A percentile compares a stretch with the other conserved stretches of the same genome.
These are phyloP conservation scores for Omphalotus olearius DNA, from an alignment of 1,284 basidiomycete species.

Conservation along the genomic window DNA sequence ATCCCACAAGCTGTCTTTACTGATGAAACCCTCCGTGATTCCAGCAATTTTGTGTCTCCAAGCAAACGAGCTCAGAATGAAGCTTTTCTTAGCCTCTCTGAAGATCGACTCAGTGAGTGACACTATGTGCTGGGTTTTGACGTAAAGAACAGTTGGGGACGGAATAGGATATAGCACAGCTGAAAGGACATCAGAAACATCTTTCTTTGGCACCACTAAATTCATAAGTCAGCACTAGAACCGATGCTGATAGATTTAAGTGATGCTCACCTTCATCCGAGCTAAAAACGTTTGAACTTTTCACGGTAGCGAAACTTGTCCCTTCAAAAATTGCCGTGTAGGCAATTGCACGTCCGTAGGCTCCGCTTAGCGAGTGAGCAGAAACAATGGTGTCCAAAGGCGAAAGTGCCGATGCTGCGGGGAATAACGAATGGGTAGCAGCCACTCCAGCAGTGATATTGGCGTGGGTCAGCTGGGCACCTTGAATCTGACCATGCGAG, in stretches of 20 bases:
- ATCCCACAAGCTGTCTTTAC: slow-evolving; percentile 77
- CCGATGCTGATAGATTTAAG: neutral
- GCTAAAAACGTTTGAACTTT: slow-evolving; percentile 49
- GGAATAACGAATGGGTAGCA: slow-evolving; percentile 61
- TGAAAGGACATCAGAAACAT: slow-evolving; percentile 45
- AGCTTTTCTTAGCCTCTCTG: slow-evolving; percentile 46
- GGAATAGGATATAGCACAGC: slow-evolving; percentile 50
- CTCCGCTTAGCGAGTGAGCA: slow-evolving; percentile 61
- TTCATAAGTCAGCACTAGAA: neutral
- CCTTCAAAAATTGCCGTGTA: slow-evolving; percentile 76
- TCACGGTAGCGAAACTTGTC: slow-evolving; percentile 61
- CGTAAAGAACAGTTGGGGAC: slow-evolving; percentile 62
- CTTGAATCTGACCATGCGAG: slow-evolving; percentile 48
- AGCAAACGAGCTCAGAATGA: slow-evolving; percentile 51
- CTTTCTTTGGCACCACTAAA: slow-evolving; percentile 23
- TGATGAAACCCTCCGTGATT: slow-evolving; percentile 64
- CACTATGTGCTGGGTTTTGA: slow-evolving; percentile 55
- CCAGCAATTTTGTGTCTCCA: slow-evolving; percentile 71
- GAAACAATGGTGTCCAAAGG: slow-evolving; percentile 71
- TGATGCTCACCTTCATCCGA: slow-evolving; percentile 36
- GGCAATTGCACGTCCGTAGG: slow-evolving; percentile 68
- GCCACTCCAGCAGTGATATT: slow-evolving; percentile 79
- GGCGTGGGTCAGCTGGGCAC: slow-evolving; percentile 67
- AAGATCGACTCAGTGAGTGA: slow-evolving; percentile 47
- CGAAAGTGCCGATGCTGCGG: slow-evolving; percentile 56